These are phyloP conservation scores for Trichomonas vaginalis DNA, from an alignment of 208 protist species.

Conservation along the genomic window DNA sequence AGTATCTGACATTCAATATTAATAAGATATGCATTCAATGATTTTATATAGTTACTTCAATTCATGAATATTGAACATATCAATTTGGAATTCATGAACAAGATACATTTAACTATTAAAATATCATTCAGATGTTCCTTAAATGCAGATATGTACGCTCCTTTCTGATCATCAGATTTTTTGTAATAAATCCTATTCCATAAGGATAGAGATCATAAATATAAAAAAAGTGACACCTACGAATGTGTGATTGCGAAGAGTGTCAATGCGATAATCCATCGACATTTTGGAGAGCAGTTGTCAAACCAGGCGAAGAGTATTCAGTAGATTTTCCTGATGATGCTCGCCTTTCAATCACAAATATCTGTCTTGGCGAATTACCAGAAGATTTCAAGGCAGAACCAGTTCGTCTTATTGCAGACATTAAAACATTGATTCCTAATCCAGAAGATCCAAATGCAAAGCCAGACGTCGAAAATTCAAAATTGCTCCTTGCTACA, in stretches of 20 bases:
- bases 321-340: not conserved
- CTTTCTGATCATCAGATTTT: too few species aligned
- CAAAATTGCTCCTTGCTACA: not conserved
- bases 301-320: not conserved
- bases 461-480: not conserved
- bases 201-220: too few species aligned
- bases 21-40: too few species aligned
- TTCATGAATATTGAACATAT: too few species aligned
- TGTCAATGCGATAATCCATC: not conserved
- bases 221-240: too few species aligned
- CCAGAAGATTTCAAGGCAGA: not conserved
- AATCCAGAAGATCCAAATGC: not conserved
- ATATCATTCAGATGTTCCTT: too few species aligned
- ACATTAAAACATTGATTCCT: not conserved
- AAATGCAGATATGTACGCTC: too few species aligned
- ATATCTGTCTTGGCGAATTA: not conserved
- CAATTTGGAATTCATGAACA: too few species aligned
- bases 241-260: not conserved
- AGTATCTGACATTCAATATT: too few species aligned
- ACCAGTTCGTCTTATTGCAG: not conserved
- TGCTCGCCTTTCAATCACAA: not conserved
- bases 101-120: too few species aligned
- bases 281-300: not conserved
- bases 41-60: too few species aligned
- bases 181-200: too few species aligned